Evolutionary conservation across 768 basidiomycete genomes (phyloP), one percentile per base, ranked within the genome.

Genomic region (Collybia mongolica): DNA sequence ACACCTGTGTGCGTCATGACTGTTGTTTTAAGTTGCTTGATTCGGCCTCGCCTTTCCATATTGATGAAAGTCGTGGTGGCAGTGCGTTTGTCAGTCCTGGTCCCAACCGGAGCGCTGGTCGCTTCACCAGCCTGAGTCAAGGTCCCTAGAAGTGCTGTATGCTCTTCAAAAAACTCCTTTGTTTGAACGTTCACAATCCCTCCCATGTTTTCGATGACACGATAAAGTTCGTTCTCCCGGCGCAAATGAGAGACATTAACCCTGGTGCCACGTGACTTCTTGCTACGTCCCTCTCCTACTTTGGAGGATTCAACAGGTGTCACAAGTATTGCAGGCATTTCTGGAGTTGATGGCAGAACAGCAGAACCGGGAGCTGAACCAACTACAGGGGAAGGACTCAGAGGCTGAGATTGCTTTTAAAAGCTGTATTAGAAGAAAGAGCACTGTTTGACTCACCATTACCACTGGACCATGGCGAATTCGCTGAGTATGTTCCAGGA

Each of bases 161-260:
- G 88, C 11, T 76, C 79, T 39, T 86, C 84, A 48, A 76, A 80
- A 57, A 92, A 79, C 53, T 90, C 87, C 57, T 83, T 88, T 20
- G 78, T 75, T 51, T 82, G 79, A 11, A 79, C 71, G 57, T 86
- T 85, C 39, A 78, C 68, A 37, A 92, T 80, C 0, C 91, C 92
- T 6, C 86, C 86, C 45, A 78, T 67, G 19, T 71, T 75, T 49
- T 83, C 76, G n/a, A 93, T 66, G 18, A 89, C 76, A 24, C 79
- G 82, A 48, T 83, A 61, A 42, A 93, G 64, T 64, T 94, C 92
- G 53, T 88, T 90, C 69, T 93, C 90, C 18, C 92, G 81, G 3
- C 89, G 82, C 37, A 90, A 70, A 50, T 86, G 77, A 14, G 91
- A 89, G 20, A 93, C 80, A 55, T 93, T 94, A 42, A 81, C 72